These are phyloP conservation scores for Wallemia mellicola DNA, from an alignment of 1,284 basidiomycete species.

Conservation along the genomic window DNA sequence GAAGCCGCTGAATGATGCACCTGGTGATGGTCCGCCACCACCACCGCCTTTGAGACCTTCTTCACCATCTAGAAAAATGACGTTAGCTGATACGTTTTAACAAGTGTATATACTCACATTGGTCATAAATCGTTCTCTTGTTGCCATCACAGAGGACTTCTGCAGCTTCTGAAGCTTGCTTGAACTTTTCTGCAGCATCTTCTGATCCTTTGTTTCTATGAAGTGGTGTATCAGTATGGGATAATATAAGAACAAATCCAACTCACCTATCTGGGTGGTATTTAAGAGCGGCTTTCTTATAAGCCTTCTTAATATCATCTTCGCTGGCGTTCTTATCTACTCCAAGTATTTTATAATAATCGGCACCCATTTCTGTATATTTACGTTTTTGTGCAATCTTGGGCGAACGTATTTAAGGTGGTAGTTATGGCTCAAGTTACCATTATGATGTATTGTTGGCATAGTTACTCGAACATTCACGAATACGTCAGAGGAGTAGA, in stretches of 20 bases:
- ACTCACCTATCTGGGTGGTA: not conserved
- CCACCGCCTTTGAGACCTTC: slow-evolving; percentile 20
- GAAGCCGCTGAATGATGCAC: slow-evolving; percentile 10
- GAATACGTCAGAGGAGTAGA: slow-evolving; percentile 1
- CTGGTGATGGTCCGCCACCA: slow-evolving; percentile 14
- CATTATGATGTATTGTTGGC: not conserved
- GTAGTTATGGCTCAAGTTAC: not conserved
- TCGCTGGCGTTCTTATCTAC: not conserved
- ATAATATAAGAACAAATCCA: not conserved
- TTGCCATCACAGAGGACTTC: not conserved
- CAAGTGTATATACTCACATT: not conserved
- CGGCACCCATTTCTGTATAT: not conserved
- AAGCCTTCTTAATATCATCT: not conserved
- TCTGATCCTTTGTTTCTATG: not conserved
- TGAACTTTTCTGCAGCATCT: not conserved
- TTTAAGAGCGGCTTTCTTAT: not conserved
- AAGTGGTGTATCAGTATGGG: not conserved
- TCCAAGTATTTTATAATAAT: not conserved
- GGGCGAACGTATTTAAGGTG: not conserved
- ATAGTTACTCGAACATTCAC: not conserved
- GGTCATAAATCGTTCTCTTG: not conserved
- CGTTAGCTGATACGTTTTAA: not conserved
- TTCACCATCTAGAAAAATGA: not conserved
- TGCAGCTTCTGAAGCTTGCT: not conserved
- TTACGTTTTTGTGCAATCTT: not conserved